A percentile compares a stretch with the other conserved stretches of the same genome.
phyloP scores from a whole-genome alignment of 306 rosid species.

The Fragaria vesca region DNA sequence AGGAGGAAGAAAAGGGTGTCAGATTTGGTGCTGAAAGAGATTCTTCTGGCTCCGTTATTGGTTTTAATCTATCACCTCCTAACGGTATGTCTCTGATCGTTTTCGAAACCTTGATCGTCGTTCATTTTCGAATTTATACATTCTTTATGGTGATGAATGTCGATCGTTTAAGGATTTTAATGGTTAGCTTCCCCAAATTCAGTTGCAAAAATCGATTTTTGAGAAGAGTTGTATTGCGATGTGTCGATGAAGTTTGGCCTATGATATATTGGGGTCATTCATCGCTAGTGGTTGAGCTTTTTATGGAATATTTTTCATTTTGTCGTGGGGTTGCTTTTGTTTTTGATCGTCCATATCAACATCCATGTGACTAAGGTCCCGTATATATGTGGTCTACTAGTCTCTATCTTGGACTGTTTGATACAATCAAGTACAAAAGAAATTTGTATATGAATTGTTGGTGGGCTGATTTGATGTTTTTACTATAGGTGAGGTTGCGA shows the following conservation, averaged over 20 bases:
- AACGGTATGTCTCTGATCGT: conserved; percentile 29
- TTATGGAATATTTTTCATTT: not conserved
- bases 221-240: not conserved
- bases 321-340: not conserved
- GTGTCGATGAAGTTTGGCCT: not conserved
- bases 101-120: not conserved
- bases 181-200: too few species aligned
- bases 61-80: conserved; percentile 42
- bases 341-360: conserved; percentile 13
- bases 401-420: not conserved
- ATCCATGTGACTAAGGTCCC: not conserved
- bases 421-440: not conserved
- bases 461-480: not conserved
- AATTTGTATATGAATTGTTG: not conserved
- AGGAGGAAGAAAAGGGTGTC: conserved; percentile 19
- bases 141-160: not conserved
- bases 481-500: conserved; percentile 32
- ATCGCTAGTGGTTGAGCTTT: not conserved
- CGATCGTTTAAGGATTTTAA: too few species aligned
- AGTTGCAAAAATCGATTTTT: not conserved
- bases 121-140: not conserved
- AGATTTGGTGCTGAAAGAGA: conserved; percentile 42
- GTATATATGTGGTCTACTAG: not conserved
- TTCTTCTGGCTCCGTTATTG: conserved; percentile 46
- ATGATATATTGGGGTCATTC: not conserved